Evolutionary conservation across 371 early-diverging fungal species (phyloP).

Genomic region (Fennellomyces sp.): DNA sequence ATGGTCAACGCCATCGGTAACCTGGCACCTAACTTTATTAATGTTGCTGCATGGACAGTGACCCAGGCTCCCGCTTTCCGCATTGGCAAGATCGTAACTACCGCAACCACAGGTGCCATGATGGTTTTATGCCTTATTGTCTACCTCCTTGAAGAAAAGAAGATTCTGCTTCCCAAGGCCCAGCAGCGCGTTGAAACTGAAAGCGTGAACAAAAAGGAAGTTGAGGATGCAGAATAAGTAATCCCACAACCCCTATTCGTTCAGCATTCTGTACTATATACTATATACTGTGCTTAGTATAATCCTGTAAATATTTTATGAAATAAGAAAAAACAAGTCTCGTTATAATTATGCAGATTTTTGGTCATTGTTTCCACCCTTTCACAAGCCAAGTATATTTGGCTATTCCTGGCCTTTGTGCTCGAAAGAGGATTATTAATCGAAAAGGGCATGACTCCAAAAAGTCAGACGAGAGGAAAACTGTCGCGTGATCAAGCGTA

Average conservation of each 20-base stretch:
- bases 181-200: conserved; percentile 33
- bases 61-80: conserved; percentile 21
- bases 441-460: too few relatives aligned
- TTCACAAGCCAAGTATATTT: too few relatives aligned
- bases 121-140: conserved; percentile 22
- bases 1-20: conserved; percentile 47
- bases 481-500: too few relatives aligned
- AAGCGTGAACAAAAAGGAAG: background rate
- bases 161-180: conserved; percentile 35
- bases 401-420: too few relatives aligned
- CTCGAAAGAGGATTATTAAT: too few relatives aligned
- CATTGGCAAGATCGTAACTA: conserved; percentile 42
- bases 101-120: conserved; percentile 32
- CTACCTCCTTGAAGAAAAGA: conserved; percentile 21
- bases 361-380: too few relatives aligned
- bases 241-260: background rate
- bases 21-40: conserved; percentile 42
- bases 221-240: background rate
- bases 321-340: conserved; percentile 2
- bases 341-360: too few relatives aligned
- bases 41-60: conserved; percentile 36
- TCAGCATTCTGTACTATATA: background rate
- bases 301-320: conserved; percentile 1
- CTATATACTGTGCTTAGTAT: background rate
- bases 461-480: too few relatives aligned